These are phyloP conservation scores for Blepharisma stoltei DNA, from an alignment of 73 alveolate genomes.

Conservation along the genomic window DNA sequence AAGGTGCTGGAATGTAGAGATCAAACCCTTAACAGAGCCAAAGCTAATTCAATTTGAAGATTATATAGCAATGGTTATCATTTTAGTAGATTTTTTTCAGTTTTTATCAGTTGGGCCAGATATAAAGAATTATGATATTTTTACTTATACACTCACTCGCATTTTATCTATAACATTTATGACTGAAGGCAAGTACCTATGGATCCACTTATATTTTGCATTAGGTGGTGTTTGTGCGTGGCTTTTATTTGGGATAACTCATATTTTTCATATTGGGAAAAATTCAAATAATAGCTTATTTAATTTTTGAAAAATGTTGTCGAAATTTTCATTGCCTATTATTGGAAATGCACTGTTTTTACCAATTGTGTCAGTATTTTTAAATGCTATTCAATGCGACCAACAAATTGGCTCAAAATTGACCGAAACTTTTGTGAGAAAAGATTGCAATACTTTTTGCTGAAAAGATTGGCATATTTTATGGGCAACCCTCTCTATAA, in stretches of 20 bases:
- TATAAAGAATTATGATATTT: too few relatives aligned
- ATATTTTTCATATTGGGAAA: too few relatives aligned
- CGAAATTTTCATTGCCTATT: neutral
- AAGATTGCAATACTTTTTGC: conserved; percentile 23
- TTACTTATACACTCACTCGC: too few relatives aligned
- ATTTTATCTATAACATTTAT: too few relatives aligned
- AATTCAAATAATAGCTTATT: too few relatives aligned
- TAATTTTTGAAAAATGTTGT: too few relatives aligned
- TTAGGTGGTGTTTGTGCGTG: too few relatives aligned
- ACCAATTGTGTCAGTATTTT: conserved; percentile 1
- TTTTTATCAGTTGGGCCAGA: neutral
- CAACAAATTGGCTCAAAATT: neutral
- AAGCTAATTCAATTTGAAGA: neutral
- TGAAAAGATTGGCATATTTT: neutral
- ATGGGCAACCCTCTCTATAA: neutral
- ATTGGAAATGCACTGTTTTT: neutral
- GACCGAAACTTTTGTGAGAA: neutral
- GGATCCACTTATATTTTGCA: too few relatives aligned
- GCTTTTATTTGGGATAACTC: too few relatives aligned
- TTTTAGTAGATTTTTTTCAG: neutral
- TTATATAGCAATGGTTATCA: neutral
- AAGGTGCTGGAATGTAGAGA: neutral
- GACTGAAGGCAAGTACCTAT: too few relatives aligned
- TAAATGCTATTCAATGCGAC: neutral
- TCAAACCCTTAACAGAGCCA: neutral